Conservation (phyloP, 768 basidiomycete genomes). For the Boletus edulis region DNA sequence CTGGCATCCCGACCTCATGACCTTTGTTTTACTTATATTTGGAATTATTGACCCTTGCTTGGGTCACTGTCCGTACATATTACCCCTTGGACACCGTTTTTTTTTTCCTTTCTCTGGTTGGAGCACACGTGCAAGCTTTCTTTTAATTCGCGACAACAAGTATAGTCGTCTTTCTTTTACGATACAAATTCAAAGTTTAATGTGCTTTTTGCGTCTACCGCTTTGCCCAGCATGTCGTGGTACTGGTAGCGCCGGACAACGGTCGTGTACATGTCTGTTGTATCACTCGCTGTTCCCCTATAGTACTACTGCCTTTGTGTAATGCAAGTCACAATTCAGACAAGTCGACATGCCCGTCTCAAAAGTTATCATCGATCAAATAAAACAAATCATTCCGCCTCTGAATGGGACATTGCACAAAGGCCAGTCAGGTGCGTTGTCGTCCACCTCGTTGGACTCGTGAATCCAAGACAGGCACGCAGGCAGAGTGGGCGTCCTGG, state of each 20-base stretch:
- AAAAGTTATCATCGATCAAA: constrained; percentile 60
- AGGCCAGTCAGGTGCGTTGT: constrained; percentile 78
- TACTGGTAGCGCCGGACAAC: constrained; percentile 12
- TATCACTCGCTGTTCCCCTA: constrained; percentile 20
- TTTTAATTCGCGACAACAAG: not conserved
- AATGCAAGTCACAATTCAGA: not conserved
- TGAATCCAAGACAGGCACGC: constrained; percentile 2
- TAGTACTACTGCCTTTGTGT: not conserved
- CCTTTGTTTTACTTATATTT: constrained; percentile 30
- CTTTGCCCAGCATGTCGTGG: not conserved
- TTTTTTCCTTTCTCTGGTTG: constrained; percentile 3
- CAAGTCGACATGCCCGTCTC: constrained; percentile 57
- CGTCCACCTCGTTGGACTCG: not conserved
- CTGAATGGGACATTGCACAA: constrained; percentile 88
- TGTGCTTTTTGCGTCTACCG: constrained; percentile 17
- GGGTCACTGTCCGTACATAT: constrained; percentile 24
- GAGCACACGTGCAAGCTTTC: constrained; percentile 12
- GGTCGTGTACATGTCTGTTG: constrained; percentile 27
- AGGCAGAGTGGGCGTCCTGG: constrained; percentile 92
- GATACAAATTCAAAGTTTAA: constrained; percentile 26
- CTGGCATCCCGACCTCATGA: constrained; percentile 23
- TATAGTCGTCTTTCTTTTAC: constrained; percentile 11
- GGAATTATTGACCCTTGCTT: constrained; percentile 28
- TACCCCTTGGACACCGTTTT: constrained; percentile 22
- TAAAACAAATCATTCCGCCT: constrained; percentile 86